These are phyloP conservation scores for Aspergillus pseudonomiae DNA, from an alignment of 2,329 filamentous ascomycete genomes.

Conservation along the genomic window DNA sequence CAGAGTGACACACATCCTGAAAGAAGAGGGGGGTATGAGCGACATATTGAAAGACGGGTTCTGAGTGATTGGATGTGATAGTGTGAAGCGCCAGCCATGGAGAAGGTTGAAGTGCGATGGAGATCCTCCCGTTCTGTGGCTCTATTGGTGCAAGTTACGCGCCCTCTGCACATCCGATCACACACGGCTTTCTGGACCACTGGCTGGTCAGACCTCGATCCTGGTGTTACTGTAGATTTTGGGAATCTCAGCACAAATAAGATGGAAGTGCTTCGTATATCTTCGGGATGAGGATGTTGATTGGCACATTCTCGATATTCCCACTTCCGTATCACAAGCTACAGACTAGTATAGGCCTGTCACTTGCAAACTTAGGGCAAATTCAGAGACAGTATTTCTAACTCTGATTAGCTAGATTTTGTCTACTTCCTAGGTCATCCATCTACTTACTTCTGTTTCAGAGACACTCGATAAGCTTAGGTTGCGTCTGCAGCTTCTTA, in stretches of 20 bases:
- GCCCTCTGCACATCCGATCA: slow-evolving; percentile 26
- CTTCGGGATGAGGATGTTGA: background rate
- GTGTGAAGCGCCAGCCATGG: slow-evolving; percentile 24
- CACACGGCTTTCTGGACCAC: background rate
- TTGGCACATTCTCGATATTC: background rate
- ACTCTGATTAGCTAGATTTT: too few species aligned
- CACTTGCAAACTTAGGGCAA: background rate
- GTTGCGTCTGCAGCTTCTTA: background rate
- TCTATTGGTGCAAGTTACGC: slow-evolving; percentile 32
- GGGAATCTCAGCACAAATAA: background rate
- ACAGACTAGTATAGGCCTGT: background rate
- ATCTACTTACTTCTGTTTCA: background rate
- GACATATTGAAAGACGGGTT: slow-evolving; percentile 23
- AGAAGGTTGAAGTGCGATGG: slow-evolving; percentile 10
- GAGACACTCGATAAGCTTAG: background rate
- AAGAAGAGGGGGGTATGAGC: slow-evolving; percentile 22
- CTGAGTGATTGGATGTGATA: slow-evolving; percentile 32
- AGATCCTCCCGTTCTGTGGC: slow-evolving; percentile 13
- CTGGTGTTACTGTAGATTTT: background rate
- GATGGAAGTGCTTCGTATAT: background rate
- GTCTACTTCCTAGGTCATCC: background rate
- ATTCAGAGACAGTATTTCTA: background rate
- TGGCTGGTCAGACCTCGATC: background rate
- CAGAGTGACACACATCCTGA: slow-evolving; percentile 23
- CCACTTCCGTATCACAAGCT: background rate